Base-by-base conservation (phyloP, 805 yeast genomes). In the Yamadazyma philogaea region DNA sequence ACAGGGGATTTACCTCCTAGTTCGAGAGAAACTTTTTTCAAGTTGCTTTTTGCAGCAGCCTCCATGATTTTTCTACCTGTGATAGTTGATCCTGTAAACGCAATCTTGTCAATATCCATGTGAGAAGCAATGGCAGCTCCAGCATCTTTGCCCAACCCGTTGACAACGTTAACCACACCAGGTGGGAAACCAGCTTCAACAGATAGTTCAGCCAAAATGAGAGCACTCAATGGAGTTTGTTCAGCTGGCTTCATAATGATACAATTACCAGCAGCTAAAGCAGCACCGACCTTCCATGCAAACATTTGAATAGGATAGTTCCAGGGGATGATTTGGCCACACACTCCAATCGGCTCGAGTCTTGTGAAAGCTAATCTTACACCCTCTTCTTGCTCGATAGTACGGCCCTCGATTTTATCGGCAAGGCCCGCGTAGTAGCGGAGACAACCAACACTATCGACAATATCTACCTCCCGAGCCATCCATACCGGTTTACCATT, bases 361-460 rank as follows among this genome's bases (percentile, higher is more conserved):
- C 77, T 56, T 34, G 64, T 60, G 50, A 48, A 59, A 28, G 50
- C 51, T 16, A 30, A 20, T 39, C 78, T 70, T 59, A 80, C 81
- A 32, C 75, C 68, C 32, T 68, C 66, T 31, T 75, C 79, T 7
- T 81, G 77, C 53, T 82, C 82, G 47, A 82, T 72, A 12, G 84
- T 74, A 45, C 75, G 70, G 14, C 95, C 95, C 43, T 67, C 68
- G 42, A 80, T 69, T 64, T 82, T 79, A 61, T 84, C 87, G 39
- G 88, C 84, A 75, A 81, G 79, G 18, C 93, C 91, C 33, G 87
- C 88, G 55, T 78, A 77, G 57, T 81, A 82, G 52, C 77, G 75
- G 64, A 81, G 70, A 28, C 77, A 76, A 47, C 68, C 76, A 30
- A 78, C 73, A 30, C 79, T 66, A 45, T 77, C 81, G 15, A 69